These are phyloP conservation scores for Mycena chlorophos DNA, from an alignment of 768 basidiomycete species.

Conservation along the genomic window DNA sequence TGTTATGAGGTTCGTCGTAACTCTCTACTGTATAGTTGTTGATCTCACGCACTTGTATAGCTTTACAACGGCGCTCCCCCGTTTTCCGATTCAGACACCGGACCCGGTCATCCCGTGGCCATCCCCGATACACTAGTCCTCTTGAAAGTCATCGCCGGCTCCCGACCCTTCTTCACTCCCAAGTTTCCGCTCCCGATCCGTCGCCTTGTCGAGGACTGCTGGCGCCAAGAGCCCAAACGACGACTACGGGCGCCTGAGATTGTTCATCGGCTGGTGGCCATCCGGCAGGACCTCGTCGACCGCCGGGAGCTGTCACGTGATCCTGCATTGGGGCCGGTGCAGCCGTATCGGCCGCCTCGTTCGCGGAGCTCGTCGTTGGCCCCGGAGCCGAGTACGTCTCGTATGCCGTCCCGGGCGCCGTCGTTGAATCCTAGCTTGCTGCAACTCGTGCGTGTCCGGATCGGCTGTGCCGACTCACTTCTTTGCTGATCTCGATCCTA, in stretches of 20 bases:
- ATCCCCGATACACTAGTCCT: neutral
- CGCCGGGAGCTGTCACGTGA: neutral
- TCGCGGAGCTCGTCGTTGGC: neutral
- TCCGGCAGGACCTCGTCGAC: neutral
- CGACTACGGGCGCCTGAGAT: constrained; percentile 6
- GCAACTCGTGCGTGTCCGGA: too few species aligned
- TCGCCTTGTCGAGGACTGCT: constrained; percentile 13
- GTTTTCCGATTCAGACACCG: constrained; percentile 1
- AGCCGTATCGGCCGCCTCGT: constrained; percentile 8
- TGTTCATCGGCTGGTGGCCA: constrained; percentile 3
- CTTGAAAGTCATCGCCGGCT: neutral
- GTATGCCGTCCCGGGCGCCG: constrained; percentile 1
- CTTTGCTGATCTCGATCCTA: too few species aligned
- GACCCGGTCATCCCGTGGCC: neutral
- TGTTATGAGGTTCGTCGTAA: constrained; percentile 14
- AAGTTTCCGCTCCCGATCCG: constrained; percentile 7
- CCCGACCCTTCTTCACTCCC: neutral
- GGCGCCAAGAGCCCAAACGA: constrained; percentile 5
- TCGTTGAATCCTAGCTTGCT: too few species aligned
- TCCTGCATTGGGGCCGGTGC: neutral
- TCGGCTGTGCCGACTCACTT: too few species aligned
- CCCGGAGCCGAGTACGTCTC: neutral
- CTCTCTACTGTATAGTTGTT: neutral
- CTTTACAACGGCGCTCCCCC: constrained; percentile 5
- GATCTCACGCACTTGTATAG: constrained; percentile 2